Conservation (phyloP, 2,329 filamentous ascomycete species). For the Verticillium longisporum region DNA sequence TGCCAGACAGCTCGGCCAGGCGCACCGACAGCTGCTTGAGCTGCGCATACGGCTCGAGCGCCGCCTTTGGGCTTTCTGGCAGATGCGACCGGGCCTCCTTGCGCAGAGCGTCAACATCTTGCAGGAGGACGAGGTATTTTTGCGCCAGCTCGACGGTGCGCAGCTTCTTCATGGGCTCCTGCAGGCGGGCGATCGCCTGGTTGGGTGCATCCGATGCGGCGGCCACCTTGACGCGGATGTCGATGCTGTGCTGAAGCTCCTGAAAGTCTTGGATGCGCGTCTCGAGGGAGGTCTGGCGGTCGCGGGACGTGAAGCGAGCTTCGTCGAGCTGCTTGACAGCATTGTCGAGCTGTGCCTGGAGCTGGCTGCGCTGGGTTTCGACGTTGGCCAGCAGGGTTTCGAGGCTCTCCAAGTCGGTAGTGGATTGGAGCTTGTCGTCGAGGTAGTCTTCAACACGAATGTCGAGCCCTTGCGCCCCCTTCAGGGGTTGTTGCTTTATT, state of each 20-base stretch:
- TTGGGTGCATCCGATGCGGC: slow-evolving; percentile 77
- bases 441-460: slow-evolving; percentile 80
- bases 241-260: slow-evolving; percentile 70
- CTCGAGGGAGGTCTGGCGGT: slow-evolving; percentile 54
- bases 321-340: slow-evolving; percentile 65
- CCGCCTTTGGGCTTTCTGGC: slow-evolving; percentile 50
- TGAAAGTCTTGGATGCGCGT: slow-evolving; percentile 64
- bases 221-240: slow-evolving; percentile 65
- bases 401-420: slow-evolving; percentile 72
- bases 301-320: slow-evolving; percentile 56
- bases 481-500: neutral
- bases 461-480: slow-evolving; percentile 30
- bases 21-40: slow-evolving; percentile 63
- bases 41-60: slow-evolving; percentile 63
- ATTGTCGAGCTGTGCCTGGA: slow-evolving; percentile 72
- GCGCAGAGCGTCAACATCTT: slow-evolving; percentile 66
- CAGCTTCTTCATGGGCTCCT: slow-evolving; percentile 72
- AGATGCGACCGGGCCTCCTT: slow-evolving; percentile 47
- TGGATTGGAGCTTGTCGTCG: slow-evolving; percentile 89
- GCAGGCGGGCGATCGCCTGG: slow-evolving; percentile 72
- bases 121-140: slow-evolving; percentile 70
- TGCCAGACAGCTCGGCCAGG: slow-evolving; percentile 61
- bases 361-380: slow-evolving; percentile 72
- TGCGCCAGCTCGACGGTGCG: slow-evolving; percentile 73
- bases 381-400: slow-evolving; percentile 72